Percentiles rank a stretch among this genome's conserved stretches.
These are phyloP conservation scores for Plasmodium yoelii DNA, from an alignment of 169 alveolate species.

Conservation along the genomic window DNA sequence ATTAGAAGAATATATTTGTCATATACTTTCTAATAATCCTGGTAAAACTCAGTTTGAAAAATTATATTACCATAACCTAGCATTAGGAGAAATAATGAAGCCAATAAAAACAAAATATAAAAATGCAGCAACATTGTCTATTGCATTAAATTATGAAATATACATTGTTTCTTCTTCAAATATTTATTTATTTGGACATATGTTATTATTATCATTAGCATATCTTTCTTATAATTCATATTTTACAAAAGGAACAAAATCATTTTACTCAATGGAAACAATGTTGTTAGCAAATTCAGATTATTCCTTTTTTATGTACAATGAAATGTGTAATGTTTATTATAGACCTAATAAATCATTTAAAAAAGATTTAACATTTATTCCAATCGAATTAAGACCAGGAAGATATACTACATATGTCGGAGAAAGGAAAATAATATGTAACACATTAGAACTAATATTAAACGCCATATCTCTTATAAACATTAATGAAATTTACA, in stretches of 20 bases:
- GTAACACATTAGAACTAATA: slow-evolving; percentile 55
- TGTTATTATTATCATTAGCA: slow-evolving; percentile 62
- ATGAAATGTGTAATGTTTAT: slow-evolving; percentile 67
- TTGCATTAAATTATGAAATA: slow-evolving; percentile 45
- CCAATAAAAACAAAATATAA: slow-evolving; percentile 45
- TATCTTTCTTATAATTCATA: slow-evolving; percentile 43
- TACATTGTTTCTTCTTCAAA: slow-evolving; percentile 38
- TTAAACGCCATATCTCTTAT: slow-evolving; percentile 35
- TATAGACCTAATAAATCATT: slow-evolving; percentile 25
- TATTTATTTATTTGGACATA: slow-evolving; percentile 54
- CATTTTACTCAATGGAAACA: slow-evolving; percentile 64
- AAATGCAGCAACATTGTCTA: slow-evolving; percentile 14
- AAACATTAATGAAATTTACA: slow-evolving; percentile 33
- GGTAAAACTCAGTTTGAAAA: slow-evolving; percentile 38
- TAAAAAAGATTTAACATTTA: slow-evolving; percentile 58
- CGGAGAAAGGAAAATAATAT: slow-evolving; percentile 53
- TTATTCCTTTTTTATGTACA: slow-evolving; percentile 54
- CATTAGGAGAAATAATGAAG: slow-evolving; percentile 57
- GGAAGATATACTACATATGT: slow-evolving; percentile 34
- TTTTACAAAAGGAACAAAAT: slow-evolving; percentile 29
- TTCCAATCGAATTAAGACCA: slow-evolving; percentile 59
- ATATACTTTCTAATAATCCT: slow-evolving; percentile 56
- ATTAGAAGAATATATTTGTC: slow-evolving; percentile 50
- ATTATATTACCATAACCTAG: slow-evolving; percentile 40
- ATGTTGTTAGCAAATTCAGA: slow-evolving; percentile 56